Conservation (phyloP, 306 rosid species). For the Lagenaria siceraria region DNA sequence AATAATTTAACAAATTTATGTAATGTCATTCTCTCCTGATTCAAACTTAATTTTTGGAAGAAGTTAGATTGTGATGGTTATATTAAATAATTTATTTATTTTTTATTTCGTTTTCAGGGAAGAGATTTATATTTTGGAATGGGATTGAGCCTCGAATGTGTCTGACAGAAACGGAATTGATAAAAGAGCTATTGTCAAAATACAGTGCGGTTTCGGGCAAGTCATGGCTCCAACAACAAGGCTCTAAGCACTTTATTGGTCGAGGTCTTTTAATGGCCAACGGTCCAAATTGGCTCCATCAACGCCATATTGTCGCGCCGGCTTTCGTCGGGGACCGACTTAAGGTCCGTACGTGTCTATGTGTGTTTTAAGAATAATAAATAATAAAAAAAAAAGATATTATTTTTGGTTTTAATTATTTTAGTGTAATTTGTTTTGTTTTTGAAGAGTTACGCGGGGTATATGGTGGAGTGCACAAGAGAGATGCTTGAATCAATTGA, state of each 20-base stretch:
- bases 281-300: constrained; percentile 37
- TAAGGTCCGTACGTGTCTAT: constrained; percentile 28
- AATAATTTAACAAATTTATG: too few relatives aligned
- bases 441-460: constrained; percentile 62
- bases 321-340: constrained; percentile 32
- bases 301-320: constrained; percentile 38
- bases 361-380: too few relatives aligned
- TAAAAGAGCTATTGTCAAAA: constrained; percentile 31
- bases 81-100: not conserved
- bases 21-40: too few relatives aligned
- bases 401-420: too few relatives aligned
- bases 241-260: constrained; percentile 38
- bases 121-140: constrained; percentile 34
- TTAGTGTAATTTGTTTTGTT: not conserved
- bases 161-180: constrained; percentile 27
- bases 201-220: constrained; percentile 30
- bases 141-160: constrained; percentile 46
- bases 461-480: constrained; percentile 89
- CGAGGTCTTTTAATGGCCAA: constrained; percentile 41
- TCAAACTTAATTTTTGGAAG: too few relatives aligned
- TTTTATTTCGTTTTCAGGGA: constrained; percentile 11
- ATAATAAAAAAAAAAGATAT: too few relatives aligned
- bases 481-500: constrained; percentile 57
- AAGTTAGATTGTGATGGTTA: not conserved
- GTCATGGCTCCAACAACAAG: constrained; percentile 43